These are phyloP conservation scores for Kockovaella imperatae DNA, from an alignment of 768 basidiomycete genomes.

Conservation along the genomic window DNA sequence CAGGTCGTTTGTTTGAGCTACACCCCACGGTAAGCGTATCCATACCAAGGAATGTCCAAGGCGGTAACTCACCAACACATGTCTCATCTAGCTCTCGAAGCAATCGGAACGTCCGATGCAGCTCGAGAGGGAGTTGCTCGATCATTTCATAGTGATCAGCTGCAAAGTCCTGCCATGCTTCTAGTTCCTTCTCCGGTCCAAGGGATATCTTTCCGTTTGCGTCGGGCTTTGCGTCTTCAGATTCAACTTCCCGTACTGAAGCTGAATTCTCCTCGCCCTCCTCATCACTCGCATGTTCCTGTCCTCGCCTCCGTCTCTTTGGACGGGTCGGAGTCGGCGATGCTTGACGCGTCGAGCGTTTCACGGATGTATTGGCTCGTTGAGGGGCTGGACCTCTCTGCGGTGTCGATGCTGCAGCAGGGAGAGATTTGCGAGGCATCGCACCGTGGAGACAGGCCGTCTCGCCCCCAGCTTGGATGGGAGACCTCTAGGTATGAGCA, in stretches of 20 bases:
- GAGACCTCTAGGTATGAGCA: no score
- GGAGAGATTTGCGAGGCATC: not conserved
- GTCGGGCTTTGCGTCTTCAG: not conserved
- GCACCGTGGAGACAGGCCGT: no score
- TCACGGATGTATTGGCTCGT: not conserved
- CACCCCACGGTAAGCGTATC: not conserved
- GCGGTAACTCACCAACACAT: conserved; percentile 26
- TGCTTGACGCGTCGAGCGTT: no score
- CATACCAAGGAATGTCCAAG: not conserved
- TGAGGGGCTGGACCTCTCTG: not conserved
- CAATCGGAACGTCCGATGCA: conserved; percentile 43
- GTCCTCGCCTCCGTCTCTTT: not conserved
- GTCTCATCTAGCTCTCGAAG: conserved; percentile 44
- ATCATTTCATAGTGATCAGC: conserved; percentile 42
- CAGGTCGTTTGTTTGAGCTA: conserved; percentile 32
- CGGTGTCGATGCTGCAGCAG: not conserved
- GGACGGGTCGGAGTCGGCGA: no score
- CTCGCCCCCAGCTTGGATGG: no score
- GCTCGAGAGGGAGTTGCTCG: conserved; percentile 44
- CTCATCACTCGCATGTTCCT: not conserved
- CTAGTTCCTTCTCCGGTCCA: conserved; percentile 23
- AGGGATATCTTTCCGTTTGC: not conserved
- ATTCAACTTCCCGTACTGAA: not conserved
- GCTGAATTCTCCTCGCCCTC: not conserved
- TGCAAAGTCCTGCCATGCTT: conserved; percentile 40